Conservation (phyloP, 1,284 basidiomycete genomes). For the Moesziomyces globuligerus region DNA sequence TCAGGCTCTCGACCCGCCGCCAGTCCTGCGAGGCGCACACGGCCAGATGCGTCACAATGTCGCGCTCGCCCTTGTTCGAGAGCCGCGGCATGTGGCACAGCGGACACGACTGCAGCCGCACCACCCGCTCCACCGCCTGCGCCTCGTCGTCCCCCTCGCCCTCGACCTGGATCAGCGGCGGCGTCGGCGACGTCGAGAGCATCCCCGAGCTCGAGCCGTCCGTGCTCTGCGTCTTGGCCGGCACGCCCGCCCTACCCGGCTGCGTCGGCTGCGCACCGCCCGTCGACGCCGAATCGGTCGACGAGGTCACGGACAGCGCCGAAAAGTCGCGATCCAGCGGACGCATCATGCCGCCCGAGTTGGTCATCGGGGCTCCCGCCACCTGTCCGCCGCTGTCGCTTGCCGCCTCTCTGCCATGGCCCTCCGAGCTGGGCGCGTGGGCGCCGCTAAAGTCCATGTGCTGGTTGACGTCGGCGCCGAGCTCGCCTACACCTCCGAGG, state of each 20-base stretch:
- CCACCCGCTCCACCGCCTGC: constrained; percentile 76
- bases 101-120: constrained; percentile 93
- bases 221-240: constrained; percentile 9
- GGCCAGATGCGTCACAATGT: constrained; percentile 87
- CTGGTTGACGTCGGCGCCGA: constrained; percentile 30
- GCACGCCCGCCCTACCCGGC: neutral
- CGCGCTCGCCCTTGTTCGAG: constrained; percentile 85
- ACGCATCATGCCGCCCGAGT: constrained; percentile 25
- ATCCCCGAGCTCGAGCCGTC: constrained; percentile 23
- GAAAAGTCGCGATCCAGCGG: constrained; percentile 35
- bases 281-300: constrained; percentile 22
- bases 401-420: neutral
- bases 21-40: constrained; percentile 91
- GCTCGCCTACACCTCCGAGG: constrained; percentile 21
- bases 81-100: constrained; percentile 88
- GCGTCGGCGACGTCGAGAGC: constrained; percentile 24
- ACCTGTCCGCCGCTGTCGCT: constrained; percentile 1
- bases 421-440: constrained; percentile 28
- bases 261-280: constrained; percentile 1
- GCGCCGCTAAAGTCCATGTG: constrained; percentile 48
- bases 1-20: constrained; percentile 77
- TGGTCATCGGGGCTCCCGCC: constrained; percentile 10
- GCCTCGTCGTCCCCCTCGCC: constrained; percentile 12
- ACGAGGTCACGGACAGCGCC: constrained; percentile 34
- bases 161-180: constrained; percentile 31